Conservation (phyloP, 306 rosid genomes). For the Sphenostylis stenocarpa region DNA sequence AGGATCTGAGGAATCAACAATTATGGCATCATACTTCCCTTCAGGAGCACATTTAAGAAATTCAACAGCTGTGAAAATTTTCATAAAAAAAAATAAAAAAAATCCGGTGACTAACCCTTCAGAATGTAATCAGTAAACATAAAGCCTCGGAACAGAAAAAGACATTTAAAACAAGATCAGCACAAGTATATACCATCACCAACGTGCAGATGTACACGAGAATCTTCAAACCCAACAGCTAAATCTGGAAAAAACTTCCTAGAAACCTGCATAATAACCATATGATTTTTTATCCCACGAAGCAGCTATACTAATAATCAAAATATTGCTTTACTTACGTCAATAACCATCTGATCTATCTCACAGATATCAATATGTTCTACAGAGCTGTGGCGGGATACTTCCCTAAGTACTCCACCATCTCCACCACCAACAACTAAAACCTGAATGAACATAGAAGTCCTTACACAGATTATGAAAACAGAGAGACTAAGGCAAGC, state of each 20-base stretch:
- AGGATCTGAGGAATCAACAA: conserved; percentile 98
- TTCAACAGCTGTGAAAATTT: conserved; percentile 69
- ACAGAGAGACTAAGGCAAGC: background rate
- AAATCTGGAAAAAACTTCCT: conserved; percentile 75
- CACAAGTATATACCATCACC: conserved; percentile 68
- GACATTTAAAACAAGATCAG: conserved; percentile 8
- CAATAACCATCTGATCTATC: conserved; percentile 97
- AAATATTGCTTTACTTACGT: conserved; percentile 56
- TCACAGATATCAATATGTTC: conserved; percentile 94
- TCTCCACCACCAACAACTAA: conserved; percentile 99
- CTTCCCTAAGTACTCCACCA: conserved; percentile 94
- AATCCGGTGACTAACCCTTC: background rate
- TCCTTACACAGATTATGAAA: conserved; percentile 2
- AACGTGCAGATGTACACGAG: conserved; percentile 87
- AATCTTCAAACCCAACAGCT: conserved; percentile 92
- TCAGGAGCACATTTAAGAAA: conserved; percentile 62
- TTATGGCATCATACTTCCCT: conserved; percentile 87
- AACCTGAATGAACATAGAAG: conserved; percentile 52
- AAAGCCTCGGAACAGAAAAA: background rate
- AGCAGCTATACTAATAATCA: background rate
- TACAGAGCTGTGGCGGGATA: conserved; percentile 82
- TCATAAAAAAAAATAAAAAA: too few species aligned
- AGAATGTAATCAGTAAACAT: conserved; percentile 11
- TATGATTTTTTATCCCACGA: conserved; percentile 26
- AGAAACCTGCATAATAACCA: conserved; percentile 63